phyloP scores from a whole-genome alignment of 2,329 filamentous ascomycete species.

The Neofusicoccum sp. region DNA sequence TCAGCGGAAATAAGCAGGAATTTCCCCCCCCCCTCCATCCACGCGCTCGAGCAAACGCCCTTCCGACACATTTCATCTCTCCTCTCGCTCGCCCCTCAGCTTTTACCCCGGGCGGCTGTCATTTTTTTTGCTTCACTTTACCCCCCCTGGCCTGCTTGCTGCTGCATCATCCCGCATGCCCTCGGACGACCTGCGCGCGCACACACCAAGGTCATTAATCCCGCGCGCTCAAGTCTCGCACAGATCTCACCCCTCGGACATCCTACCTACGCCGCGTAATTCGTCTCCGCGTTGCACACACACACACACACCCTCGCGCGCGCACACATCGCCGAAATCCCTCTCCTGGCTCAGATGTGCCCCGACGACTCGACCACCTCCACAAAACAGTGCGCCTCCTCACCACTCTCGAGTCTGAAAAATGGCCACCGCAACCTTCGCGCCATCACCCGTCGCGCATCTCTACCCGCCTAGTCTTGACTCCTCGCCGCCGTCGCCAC shows the following conservation, averaged over 20 bases:
- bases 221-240: no score
- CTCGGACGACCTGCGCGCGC: no score
- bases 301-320: no score
- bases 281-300: no score
- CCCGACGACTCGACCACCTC: neutral
- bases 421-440: constrained; percentile 6
- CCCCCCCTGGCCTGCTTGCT: no score
- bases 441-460: neutral
- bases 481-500: neutral
- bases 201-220: no score
- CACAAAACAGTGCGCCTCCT: constrained; percentile 4
- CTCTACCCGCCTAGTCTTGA: no score
- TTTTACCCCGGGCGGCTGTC: neutral
- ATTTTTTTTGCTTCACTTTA: neutral
- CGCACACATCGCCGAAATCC: neutral
- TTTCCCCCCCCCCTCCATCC: neutral
- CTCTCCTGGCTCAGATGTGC: constrained; percentile 6
- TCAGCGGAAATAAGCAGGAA: constrained; percentile 5
- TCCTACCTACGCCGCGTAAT: no score
- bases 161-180: no score
- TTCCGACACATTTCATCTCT: constrained; percentile 1
- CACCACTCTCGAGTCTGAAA: neutral
- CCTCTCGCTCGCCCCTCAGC: constrained; percentile 7
- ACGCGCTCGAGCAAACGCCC: constrained; percentile 7
- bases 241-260: no score